phyloP scores from a whole-genome alignment of 2,329 filamentous ascomycete genomes.

The Fusarium begoniae region DNA sequence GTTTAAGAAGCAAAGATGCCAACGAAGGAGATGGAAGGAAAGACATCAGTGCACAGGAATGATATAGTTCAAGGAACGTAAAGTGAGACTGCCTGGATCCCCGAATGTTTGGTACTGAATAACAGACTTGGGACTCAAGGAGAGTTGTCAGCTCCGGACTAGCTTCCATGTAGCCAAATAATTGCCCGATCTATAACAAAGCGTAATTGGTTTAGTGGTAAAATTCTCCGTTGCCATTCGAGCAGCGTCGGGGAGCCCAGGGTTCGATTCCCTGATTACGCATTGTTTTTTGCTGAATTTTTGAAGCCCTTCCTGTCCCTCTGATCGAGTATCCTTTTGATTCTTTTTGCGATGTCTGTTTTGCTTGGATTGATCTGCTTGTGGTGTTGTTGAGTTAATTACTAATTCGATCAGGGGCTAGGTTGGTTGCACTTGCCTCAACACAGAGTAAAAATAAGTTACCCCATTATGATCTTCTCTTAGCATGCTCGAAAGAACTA shows the following conservation, averaged over 20 bases:
- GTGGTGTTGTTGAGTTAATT: neutral
- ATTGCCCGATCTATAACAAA: fast-evolving
- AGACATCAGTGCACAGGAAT: neutral
- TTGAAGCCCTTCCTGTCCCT: neutral
- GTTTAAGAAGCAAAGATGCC: neutral
- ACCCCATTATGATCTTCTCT: neutral
- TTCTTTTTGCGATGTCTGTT: neutral
- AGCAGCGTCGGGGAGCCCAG: constrained; percentile 4
- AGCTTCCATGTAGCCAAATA: fast-evolving
- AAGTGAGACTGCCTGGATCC: neutral
- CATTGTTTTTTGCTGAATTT: neutral
- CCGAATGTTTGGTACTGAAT: neutral
- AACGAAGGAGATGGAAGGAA: neutral
- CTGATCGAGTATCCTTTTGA: neutral
- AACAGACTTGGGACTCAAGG: neutral
- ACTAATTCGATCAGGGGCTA: neutral
- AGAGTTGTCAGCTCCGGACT: fast-evolving
- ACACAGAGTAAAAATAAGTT: neutral
- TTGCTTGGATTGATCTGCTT: neutral
- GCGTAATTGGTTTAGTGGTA: constrained; percentile 7
- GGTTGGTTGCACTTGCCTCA: neutral
- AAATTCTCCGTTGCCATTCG: constrained; percentile 31
- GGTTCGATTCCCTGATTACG: constrained; percentile 27
- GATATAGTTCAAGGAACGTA: neutral
- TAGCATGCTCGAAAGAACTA: neutral